Base-by-base conservation (phyloP, 805 yeast species). In the Wickerhamiella shivajii region DNA sequence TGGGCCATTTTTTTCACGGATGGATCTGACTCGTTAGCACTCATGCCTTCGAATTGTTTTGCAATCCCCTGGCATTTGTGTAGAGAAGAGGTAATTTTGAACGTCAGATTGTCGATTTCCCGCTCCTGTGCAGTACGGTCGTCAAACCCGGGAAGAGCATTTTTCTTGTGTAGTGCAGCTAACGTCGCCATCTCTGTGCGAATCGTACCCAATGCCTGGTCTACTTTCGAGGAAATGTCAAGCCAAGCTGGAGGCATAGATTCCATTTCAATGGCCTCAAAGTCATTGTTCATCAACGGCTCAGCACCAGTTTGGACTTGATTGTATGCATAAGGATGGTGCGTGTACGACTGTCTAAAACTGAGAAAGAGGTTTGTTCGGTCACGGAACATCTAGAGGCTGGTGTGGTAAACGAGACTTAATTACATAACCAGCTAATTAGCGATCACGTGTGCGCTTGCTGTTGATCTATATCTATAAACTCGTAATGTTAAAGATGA, bases 301-400 rank as follows among this genome's bases (percentile, higher is more conserved):
- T 66, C 72, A 47, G 71, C 78, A 42, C 72, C 77, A 24, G 67
- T 74, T 13, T 61, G 35, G 39, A 40, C 24, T 29, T 32, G 9
- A 27, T 34, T 37, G 12, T 25, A 29, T n/a, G 28, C 26, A 24
- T 40, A 36, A 15, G 60, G 58, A 40, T 66, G 70, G 44, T 84
- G 84, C 0, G 93, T 92, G 37, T 75, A 77, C 8, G 97, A 84
- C 39, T 90, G 71, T 42, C 98, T 71, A 51, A 79, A 87, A 29
- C 96, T 83, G 15, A 84, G 61, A 55, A 66, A 87, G 43, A 87
- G 65, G 50, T 85, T 87, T n/a, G 98, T 90, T 53, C 96, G 66
- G 57, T 90, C 97, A 53, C 97, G 67, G 50, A 78, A 80, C 95
- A 87, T 36, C n/a, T n/a, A n/a, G n/a, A n/a, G n/a, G n/a, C n/a